Evolutionary conservation across 768 basidiomycete genomes (phyloP).

Genomic region (Rhizopogon rudus): DNA sequence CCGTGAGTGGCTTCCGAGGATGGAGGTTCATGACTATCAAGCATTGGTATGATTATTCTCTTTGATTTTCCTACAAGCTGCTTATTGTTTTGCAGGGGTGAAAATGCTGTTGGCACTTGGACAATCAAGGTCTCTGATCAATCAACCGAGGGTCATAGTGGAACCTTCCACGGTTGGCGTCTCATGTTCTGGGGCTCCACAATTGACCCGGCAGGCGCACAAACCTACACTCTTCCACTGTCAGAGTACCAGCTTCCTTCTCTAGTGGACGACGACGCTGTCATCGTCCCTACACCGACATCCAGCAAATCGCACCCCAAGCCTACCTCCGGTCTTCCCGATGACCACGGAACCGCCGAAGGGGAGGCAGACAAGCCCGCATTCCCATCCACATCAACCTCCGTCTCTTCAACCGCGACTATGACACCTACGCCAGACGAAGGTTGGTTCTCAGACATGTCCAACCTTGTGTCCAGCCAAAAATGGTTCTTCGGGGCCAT

Average conservation of each 20-base stretch:
- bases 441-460: slow-evolving; percentile 82
- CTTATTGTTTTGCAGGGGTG: slow-evolving; percentile 61
- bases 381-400: slow-evolving; percentile 39
- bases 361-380: slow-evolving; percentile 81
- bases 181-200: slow-evolving; percentile 90
- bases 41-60: slow-evolving; percentile 65
- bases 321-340: slow-evolving; percentile 84
- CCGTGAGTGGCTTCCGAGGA: slow-evolving; percentile 71
- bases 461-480: slow-evolving; percentile 64
- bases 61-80: neutral
- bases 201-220: slow-evolving; percentile 64
- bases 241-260: slow-evolving; percentile 46
- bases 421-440: slow-evolving; percentile 63
- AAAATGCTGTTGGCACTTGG: slow-evolving; percentile 89
- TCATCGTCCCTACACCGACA: slow-evolving; percentile 33
- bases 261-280: slow-evolving; percentile 37
- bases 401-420: slow-evolving; percentile 24
- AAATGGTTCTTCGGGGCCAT: slow-evolving; percentile 90
- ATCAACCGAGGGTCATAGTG: slow-evolving; percentile 49
- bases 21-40: slow-evolving; percentile 99
- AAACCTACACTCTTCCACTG: slow-evolving; percentile 55
- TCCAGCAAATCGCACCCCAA: slow-evolving; percentile 67
- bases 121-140: slow-evolving; percentile 83
- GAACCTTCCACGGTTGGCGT: slow-evolving; percentile 84
- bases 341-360: slow-evolving; percentile 73